Evolutionary conservation across 2,329 filamentous ascomycete species (phyloP).

Genomic region (Phialocephala sp.): DNA sequence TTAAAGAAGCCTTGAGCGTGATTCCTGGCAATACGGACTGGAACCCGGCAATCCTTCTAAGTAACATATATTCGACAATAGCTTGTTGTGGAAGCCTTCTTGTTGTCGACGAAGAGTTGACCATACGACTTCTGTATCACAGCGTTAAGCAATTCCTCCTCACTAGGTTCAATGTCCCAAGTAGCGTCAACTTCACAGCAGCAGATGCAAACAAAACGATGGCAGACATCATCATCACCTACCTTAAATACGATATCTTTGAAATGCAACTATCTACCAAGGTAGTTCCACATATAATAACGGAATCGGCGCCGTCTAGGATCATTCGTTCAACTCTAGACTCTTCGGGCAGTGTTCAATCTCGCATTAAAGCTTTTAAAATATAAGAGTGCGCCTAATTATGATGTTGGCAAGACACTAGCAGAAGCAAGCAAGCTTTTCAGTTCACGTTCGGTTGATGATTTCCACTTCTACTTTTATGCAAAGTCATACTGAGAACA

Average conservation of each 20-base stretch:
- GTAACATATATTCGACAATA: constrained; percentile 38
- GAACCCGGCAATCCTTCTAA: constrained; percentile 35
- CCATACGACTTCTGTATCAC: constrained; percentile 44
- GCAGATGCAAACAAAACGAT: constrained; percentile 31
- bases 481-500: constrained; percentile 12
- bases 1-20: constrained; percentile 49
- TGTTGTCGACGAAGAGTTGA: constrained; percentile 44
- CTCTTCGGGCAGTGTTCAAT: constrained; percentile 24
- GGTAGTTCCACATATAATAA: constrained; percentile 32
- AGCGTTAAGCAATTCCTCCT: constrained; percentile 45
- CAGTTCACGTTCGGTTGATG: constrained; percentile 11
- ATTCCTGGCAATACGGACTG: constrained; percentile 41
- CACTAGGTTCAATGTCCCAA: constrained; percentile 28
- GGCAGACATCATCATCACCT: constrained; percentile 40
- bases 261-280: constrained; percentile 28
- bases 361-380: constrained; percentile 28
- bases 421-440: constrained; percentile 18
- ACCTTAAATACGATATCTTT: constrained; percentile 41
- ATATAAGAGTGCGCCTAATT: constrained; percentile 15
- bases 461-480: constrained; percentile 25
- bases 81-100: constrained; percentile 45
- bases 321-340: constrained; percentile 34
- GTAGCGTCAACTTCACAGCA: constrained; percentile 27
- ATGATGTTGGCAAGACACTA: constrained; percentile 21
- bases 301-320: constrained; percentile 30